Evolutionary conservation across 192 early-diverging fungal genomes (phyloP), one percentile per base, ranked within the genome.

Genomic region (Spizellomyces punctatus): DNA sequence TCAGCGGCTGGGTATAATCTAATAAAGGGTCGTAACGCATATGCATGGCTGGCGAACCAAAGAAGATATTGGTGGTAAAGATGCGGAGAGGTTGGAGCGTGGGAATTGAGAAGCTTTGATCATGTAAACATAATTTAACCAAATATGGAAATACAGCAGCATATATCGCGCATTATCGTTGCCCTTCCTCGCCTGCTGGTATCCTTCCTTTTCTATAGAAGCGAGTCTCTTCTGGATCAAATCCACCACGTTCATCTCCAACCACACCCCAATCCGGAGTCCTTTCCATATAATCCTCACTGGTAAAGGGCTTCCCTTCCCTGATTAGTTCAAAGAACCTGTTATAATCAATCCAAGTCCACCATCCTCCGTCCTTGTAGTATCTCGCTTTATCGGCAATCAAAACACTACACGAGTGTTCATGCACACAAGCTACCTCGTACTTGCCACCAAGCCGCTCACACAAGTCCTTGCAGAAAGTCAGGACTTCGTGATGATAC

Each of bases 271-370:
- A 92, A 0, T 79, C 73, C 14, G 91, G 91, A 10, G 89, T 91
- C 69, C 83, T 82, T 10, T 81, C 85, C 78, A 86, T 86, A 61
- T 90, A 92, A 69, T 92, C 91, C 76, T 87, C 63, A 46, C 82
- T 81, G 10, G 85, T 89, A 66, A 80, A 83, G n/a, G 63, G 68
- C 45, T 63, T 66, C 14, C 75, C 77, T 27, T 50, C 66, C 19
- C 54, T 46, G 36, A 75, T 82, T 27, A 92, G 68, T 22, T 83
- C 80, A 79, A 89, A 88, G 77, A 92, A 92, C 63, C 79, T 81
- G 19, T 82, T 76, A 66, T 92, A 92, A 63, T 92, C 89, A 64
- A 92, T 92, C 78, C 89, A 89, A 7, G 91, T 92, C 56, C 85
- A 76, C 91, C 91, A 92, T 55, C 77, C 79, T 49, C 84, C 85